These are phyloP conservation scores for Terfezia claveryi DNA, from an alignment of 495 filamentous ascomycete species.

Conservation along the genomic window DNA sequence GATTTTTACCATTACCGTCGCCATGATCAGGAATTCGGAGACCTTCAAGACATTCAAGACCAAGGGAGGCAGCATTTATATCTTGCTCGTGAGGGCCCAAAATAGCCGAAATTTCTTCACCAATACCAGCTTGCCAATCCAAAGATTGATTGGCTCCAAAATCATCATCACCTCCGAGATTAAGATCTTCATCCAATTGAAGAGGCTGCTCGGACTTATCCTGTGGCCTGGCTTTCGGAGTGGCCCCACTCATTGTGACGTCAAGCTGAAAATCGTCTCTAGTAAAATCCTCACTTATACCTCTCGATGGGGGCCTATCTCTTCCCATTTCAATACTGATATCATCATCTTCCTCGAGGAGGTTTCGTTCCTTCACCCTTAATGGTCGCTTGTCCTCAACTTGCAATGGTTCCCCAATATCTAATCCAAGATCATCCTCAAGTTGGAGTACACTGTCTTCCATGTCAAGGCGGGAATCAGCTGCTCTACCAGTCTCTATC, in stretches of 20 bases:
- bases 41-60: neutral
- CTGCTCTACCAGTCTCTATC: conserved; percentile 23
- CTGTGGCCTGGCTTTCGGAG: conserved; percentile 12
- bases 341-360: conserved; percentile 29
- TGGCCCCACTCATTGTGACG: conserved; percentile 13
- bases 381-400: conserved; percentile 21
- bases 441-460: conserved; percentile 35
- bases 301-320: conserved; percentile 45
- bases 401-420: conserved; percentile 28
- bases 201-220: conserved; percentile 1
- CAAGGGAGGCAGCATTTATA: conserved; percentile 2
- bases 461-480: conserved; percentile 29
- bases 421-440: conserved; percentile 36
- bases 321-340: conserved; percentile 61
- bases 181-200: conserved; percentile 24
- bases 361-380: conserved; percentile 25
- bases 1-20: neutral
- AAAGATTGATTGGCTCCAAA: conserved; percentile 35
- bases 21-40: conserved; percentile 1
- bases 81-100: conserved; percentile 2
- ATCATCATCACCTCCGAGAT: conserved; percentile 35
- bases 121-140: conserved; percentile 11
- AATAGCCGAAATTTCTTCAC: conserved; percentile 7
- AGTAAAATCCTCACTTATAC: conserved; percentile 49
- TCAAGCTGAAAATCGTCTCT: conserved; percentile 35